phyloP scores from a whole-genome alignment of 2,329 filamentous ascomycete species.

The Cyclaneusma minus region DNA sequence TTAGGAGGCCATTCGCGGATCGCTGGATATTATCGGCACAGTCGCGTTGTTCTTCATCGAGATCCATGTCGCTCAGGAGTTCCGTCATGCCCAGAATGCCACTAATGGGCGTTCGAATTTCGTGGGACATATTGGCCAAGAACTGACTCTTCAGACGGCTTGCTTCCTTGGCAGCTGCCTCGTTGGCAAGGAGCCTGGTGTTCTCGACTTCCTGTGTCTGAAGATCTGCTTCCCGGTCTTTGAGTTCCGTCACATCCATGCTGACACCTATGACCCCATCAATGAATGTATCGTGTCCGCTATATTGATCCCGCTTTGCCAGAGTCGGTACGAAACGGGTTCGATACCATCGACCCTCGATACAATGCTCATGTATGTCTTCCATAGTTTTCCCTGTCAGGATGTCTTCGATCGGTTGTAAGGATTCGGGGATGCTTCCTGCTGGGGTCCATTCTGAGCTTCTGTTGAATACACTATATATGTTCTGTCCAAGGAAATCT shows the following conservation, averaged over 20 bases:
- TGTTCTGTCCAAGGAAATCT: slow-evolving; percentile 36
- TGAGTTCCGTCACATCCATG: slow-evolving; percentile 64
- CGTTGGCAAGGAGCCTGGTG: slow-evolving; percentile 53
- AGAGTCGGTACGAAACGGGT: slow-evolving; percentile 56
- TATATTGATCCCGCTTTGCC: slow-evolving; percentile 35
- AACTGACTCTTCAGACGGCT: slow-evolving; percentile 70
- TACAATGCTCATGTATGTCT: slow-evolving; percentile 41
- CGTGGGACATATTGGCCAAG: slow-evolving; percentile 68
- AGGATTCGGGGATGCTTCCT: slow-evolving; percentile 24
- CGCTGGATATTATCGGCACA: slow-evolving; percentile 66
- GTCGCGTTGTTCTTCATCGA: slow-evolving; percentile 57
- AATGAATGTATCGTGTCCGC: slow-evolving; percentile 35
- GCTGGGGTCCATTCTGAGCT: slow-evolving; percentile 1
- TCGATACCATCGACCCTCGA: slow-evolving; percentile 47
- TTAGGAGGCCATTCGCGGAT: slow-evolving; percentile 67
- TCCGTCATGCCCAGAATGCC: slow-evolving; percentile 73
- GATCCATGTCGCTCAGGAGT: slow-evolving; percentile 49
- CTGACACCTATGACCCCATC: slow-evolving; percentile 66
- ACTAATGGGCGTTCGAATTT: slow-evolving; percentile 64
- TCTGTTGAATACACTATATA: slow-evolving; percentile 47
- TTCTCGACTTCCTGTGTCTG: slow-evolving; percentile 54
- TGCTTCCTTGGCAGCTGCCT: slow-evolving; percentile 65
- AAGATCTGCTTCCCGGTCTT: slow-evolving; percentile 46
- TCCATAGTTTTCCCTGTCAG: slow-evolving; percentile 43
- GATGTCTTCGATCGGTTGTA: slow-evolving; percentile 46